phyloP scores from a whole-genome alignment of 2,329 filamentous ascomycete genomes.

The Paecilomyces formosus region DNA sequence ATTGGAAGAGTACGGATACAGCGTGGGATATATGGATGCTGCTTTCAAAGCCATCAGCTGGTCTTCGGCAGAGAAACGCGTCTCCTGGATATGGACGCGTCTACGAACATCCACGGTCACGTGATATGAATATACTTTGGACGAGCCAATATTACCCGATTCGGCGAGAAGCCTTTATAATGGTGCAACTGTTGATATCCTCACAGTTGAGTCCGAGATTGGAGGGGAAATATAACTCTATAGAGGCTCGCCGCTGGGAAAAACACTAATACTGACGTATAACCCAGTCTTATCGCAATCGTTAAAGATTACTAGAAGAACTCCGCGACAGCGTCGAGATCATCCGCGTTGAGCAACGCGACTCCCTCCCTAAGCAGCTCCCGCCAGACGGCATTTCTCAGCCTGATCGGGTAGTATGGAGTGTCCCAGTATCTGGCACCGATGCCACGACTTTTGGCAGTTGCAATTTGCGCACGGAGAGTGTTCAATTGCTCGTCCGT shows the following conservation, averaged over 20 bases:
- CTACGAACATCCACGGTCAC: neutral
- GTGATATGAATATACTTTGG: neutral
- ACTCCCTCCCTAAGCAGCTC: slow-evolving; percentile 50
- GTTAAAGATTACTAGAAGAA: slow-evolving; percentile 16
- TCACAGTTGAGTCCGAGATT: neutral
- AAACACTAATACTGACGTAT: neutral
- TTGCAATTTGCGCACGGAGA: slow-evolving; percentile 45
- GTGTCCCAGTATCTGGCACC: slow-evolving; percentile 56
- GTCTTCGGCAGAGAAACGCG: neutral
- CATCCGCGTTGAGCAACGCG: slow-evolving; percentile 58
- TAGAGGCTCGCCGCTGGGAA: neutral
- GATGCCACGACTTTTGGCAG: slow-evolving; percentile 52
- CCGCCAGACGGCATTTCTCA: slow-evolving; percentile 52
- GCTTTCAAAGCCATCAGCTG: neutral
- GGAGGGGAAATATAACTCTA: neutral
- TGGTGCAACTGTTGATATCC: neutral
- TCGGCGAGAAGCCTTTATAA: neutral
- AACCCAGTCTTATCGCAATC: neutral
- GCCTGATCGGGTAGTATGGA: slow-evolving; percentile 53
- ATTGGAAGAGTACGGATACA: neutral
- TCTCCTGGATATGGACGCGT: neutral
- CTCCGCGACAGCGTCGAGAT: slow-evolving; percentile 46
- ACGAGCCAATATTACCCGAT: neutral
- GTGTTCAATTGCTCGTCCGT: slow-evolving; percentile 38
- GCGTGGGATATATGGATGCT: neutral